Evolutionary conservation across 768 basidiomycete species (phyloP), one percentile per base, ranked within the genome.

Genomic region (Leucocoprinus sp.): DNA sequence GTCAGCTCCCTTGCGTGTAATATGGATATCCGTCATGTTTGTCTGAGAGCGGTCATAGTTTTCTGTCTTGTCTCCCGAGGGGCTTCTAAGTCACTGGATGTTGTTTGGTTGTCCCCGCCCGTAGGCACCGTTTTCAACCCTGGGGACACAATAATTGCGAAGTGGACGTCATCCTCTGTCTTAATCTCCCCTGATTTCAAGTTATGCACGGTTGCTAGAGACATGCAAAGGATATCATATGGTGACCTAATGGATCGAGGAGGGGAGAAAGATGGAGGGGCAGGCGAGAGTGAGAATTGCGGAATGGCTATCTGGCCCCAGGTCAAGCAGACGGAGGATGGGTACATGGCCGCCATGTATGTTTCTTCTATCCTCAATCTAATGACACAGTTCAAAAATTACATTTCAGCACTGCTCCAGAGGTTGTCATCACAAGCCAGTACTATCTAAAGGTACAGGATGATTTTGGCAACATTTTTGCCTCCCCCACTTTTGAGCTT

Each of bases 401-500:
- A 18, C 22, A 46, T 17, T 23, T 6, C 39, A 62, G 62, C 27
- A 42, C 52, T 17, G 48, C 56, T 2, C 56, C 61, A 7, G 54
- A 57, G 40, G 42, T 55, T 1, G 43, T 53, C 14, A 18, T 50
- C 8, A 49, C 37, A 39, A 18, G 23, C 19, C 33, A 19, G 51
- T 57, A 51, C 49, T 36, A 28, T 28, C 57, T 44, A 17, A 41
- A 26, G 28, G 58, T 61, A 57, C 47, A 56, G 37, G 61, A 60
- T 38, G 55, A 61, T 38, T 59, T 53, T 41, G 61, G 55, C 2
- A 45, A 41, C 4, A 44, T 37, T 11, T 56, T 48, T 24, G 48
- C 43, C 27, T 64, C 64, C 1, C 57, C 62, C 2, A 33, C 37
- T 23, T 65, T 67, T 39, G 45, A 50, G 22, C 41, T 65, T 8